Evolutionary conservation across 208 protist genomes (phyloP).

Genomic region (Lotmaria passim): DNA sequence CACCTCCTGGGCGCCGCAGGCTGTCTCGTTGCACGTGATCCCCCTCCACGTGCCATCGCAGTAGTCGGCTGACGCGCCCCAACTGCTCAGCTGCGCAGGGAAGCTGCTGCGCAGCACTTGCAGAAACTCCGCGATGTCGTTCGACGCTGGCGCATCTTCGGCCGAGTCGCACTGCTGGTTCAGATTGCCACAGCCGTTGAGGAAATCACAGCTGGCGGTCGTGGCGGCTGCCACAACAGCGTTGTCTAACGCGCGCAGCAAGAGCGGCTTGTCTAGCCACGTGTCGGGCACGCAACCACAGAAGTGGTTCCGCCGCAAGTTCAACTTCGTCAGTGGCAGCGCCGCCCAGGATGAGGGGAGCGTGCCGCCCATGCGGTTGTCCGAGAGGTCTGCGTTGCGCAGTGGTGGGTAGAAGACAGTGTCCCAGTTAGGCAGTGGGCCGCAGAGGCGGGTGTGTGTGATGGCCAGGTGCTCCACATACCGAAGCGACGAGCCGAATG

Average conservation of each 20-base stretch:
- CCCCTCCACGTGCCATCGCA: constrained; percentile 5
- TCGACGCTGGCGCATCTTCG: not conserved
- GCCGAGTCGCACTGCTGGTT: constrained; percentile 6
- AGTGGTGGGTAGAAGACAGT: not conserved
- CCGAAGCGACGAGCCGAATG: constrained; percentile 1
- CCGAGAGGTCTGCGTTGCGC: not conserved
- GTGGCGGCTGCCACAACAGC: not conserved
- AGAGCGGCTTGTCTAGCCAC: not conserved
- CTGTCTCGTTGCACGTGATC: not conserved
- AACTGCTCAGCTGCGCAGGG: constrained; percentile 1
- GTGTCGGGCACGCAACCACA: constrained; percentile 18
- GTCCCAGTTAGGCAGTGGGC: constrained; percentile 6
- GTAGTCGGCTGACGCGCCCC: not conserved
- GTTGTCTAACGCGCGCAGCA: constrained; percentile 9
- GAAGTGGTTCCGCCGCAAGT: constrained; percentile 11
- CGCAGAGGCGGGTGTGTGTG: constrained; percentile 12
- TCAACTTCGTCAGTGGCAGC: constrained; percentile 2
- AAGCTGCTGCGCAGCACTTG: not conserved
- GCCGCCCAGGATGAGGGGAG: constrained; percentile 3
- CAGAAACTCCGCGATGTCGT: not conserved
- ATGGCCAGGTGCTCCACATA: constrained; percentile 6
- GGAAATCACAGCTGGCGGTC: not conserved
- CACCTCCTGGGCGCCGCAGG: not conserved
- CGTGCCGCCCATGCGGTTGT: constrained; percentile 2
- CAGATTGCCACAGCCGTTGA: constrained; percentile 13